A percentile compares a stretch with the other conserved stretches of the same genome.
Conservation (phyloP, 2,329 filamentous ascomycete species). For the Xylaria hypoxylon region DNA sequence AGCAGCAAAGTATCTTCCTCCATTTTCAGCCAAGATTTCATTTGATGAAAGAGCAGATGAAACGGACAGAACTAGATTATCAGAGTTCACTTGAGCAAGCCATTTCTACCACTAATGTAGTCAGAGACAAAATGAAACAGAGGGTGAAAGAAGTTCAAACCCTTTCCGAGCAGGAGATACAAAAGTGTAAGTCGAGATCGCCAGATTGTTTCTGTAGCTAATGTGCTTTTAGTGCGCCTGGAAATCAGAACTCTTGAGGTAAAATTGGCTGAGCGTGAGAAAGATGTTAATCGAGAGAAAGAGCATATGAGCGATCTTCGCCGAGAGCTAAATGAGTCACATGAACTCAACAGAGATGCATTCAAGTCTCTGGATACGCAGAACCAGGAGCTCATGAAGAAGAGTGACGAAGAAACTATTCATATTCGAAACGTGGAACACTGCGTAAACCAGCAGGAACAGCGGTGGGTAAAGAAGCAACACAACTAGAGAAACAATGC, state of each 20-base stretch:
- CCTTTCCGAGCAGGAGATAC: conserved; percentile 34
- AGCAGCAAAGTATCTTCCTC: conserved; percentile 60
- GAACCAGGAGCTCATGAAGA: conserved; percentile 41
- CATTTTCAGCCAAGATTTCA: conserved; percentile 52
- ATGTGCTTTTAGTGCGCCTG: conserved; percentile 40
- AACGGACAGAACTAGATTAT: conserved; percentile 50
- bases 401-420: conserved; percentile 28
- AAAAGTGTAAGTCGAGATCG: conserved; percentile 38
- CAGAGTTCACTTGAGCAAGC: conserved; percentile 50
- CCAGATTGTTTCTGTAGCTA: conserved; percentile 14
- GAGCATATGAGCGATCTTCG: conserved; percentile 38
- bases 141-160: conserved; percentile 36
- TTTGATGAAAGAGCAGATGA: conserved; percentile 52
- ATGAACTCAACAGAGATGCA: conserved; percentile 37
- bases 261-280: conserved; percentile 42
- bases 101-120: conserved; percentile 30
- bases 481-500: conserved; percentile 14
- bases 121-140: conserved; percentile 37
- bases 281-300: conserved; percentile 41
- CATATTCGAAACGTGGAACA: conserved; percentile 33
- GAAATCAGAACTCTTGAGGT: conserved; percentile 38
- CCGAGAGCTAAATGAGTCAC: conserved; percentile 40
- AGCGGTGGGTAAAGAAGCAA: conserved; percentile 38
- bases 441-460: conserved; percentile 37
- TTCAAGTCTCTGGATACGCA: conserved; percentile 39